A percentile compares a stretch with the other conserved stretches of the same genome.
phyloP scores from a whole-genome alignment of 2,329 filamentous ascomycete species.

The Arthrobotrys entomopaga region DNA sequence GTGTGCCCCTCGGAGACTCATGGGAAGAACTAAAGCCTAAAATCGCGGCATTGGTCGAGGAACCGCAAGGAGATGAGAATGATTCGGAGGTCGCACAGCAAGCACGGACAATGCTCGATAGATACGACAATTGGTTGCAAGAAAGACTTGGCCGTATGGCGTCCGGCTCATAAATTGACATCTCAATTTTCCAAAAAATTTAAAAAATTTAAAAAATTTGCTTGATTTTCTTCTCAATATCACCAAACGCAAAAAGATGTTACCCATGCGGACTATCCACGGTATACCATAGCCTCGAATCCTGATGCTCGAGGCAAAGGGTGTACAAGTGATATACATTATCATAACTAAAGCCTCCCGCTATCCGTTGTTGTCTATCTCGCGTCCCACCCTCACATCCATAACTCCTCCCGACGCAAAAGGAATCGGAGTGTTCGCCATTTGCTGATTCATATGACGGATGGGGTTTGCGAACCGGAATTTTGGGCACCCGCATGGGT shows the following conservation, averaged over 20 bases:
- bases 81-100: conserved; percentile 5
- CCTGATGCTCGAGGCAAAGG: too few relatives aligned
- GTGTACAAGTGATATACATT: not conserved
- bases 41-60: not conserved
- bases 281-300: too few relatives aligned
- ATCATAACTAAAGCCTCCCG: not conserved
- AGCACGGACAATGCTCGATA: conserved; percentile 14
- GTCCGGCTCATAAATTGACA: not conserved
- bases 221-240: too few relatives aligned
- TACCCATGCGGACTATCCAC: conserved; percentile 3
- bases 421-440: not conserved
- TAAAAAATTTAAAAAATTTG: too few relatives aligned
- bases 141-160: not conserved
- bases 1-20: not conserved
- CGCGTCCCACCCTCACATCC: not conserved
- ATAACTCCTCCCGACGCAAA: not conserved
- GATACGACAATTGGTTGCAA: not conserved
- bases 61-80: not conserved
- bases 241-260: too few relatives aligned
- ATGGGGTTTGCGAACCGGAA: not conserved
- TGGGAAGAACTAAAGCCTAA: conserved; percentile 13
- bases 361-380: not conserved
- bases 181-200: too few relatives aligned
- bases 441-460: not conserved
- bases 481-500: not conserved